phyloP scores from a whole-genome alignment of 768 basidiomycete genomes.

The Boletus rubropictus region DNA sequence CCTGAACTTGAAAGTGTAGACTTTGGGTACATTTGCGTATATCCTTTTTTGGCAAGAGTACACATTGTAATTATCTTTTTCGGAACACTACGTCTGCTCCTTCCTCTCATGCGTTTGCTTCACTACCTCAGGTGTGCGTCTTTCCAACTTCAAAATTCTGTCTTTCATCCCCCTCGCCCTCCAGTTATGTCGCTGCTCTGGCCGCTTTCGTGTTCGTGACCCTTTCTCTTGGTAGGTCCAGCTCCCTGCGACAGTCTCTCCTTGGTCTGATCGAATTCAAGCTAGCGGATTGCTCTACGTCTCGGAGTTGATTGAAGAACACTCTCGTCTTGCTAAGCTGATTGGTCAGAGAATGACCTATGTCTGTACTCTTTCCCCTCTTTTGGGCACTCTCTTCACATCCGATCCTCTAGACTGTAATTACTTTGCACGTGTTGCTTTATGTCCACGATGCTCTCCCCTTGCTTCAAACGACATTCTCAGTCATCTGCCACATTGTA shows the following conservation, averaged over 20 bases:
- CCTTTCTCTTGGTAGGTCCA: conserved; percentile 73
- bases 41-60: too few relatives aligned
- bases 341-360: conserved; percentile 84
- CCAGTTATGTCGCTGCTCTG: conserved; percentile 68
- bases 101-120: conserved; percentile 38
- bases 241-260: background rate
- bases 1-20: too few relatives aligned
- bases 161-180: background rate
- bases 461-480: conserved; percentile 66
- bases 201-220: conserved; percentile 88
- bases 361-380: conserved; percentile 44
- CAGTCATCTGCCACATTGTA: conserved; percentile 75
- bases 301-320: conserved; percentile 94
- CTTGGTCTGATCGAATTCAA: conserved; percentile 29
- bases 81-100: background rate
- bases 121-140: conserved; percentile 53
- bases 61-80: background rate
- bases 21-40: too few relatives aligned
- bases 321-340: conserved; percentile 73
- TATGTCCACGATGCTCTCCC: conserved; percentile 82
- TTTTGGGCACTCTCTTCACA: conserved; percentile 1
- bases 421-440: conserved; percentile 69
- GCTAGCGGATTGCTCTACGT: conserved; percentile 92
- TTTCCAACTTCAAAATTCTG: background rate
- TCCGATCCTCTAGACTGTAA: conserved; percentile 54